Evolutionary conservation across 2,329 filamentous ascomycete species (phyloP), one percentile per base, ranked within the genome.

Genomic region (Gaeumannomyces sp.): DNA sequence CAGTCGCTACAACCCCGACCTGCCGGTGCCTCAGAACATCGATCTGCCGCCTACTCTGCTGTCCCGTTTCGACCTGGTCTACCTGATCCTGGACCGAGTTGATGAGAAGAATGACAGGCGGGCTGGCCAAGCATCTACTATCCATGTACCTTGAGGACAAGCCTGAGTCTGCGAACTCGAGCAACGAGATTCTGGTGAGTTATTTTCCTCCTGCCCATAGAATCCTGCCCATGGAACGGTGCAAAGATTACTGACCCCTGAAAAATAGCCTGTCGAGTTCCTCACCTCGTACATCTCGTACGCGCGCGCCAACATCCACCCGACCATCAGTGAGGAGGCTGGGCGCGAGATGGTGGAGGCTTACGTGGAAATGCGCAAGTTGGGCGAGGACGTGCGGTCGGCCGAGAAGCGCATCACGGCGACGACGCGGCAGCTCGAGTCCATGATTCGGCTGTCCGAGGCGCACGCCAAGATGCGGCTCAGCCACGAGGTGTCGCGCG

Each of bases 391-490:
- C 71, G 89, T 94, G 50, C 92, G 94, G 61, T 85, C 93, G 2
- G 86, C 91, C 3, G 96, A 99, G 77, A 94, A 96, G 76, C 92
- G 95, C 70, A 99, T 99, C 79, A 99, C 95, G 0, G 95, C 95
- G 57, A 99, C 95, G 3, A 99, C 96, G 0, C 87, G 95, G 74
- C 95, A 99, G 78, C 84, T 99, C 7, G 96, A 99, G 79, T 95
- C 90, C 60, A 99, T 99, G 96, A 98, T 99, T 74, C 94, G 95
- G 67, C 89, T 99, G 3, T 81, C 93, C 1, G 95, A 99, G 80
- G 95, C 93, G 0, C 96, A 99, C 77, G 96, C 95, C 62, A 97
- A 97, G 77, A 99, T 99, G 96, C 90, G 95, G 4, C 85, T 99
- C 6, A 86, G 90, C 0, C 75, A 81, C 3, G 85, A 82, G 19